Conservation (phyloP, 2,329 filamentous ascomycete species). For the Cephalotrichum gorgonifer region DNA sequence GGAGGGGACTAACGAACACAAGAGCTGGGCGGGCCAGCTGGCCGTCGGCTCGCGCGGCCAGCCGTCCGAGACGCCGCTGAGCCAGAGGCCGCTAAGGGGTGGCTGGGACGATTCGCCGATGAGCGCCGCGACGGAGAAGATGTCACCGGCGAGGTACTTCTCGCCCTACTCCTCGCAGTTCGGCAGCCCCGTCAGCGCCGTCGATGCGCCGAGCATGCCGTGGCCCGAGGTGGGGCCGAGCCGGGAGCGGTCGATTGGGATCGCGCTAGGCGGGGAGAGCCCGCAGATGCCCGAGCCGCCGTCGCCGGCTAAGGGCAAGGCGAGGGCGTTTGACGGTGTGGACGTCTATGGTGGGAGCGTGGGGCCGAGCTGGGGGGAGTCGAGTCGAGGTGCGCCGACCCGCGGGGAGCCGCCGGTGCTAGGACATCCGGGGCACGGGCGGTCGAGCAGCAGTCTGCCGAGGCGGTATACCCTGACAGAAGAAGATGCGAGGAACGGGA, state of each 20-base stretch:
- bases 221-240: constrained; percentile 22
- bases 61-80: constrained; percentile 37
- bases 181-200: constrained; percentile 43
- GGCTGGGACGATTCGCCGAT: constrained; percentile 44
- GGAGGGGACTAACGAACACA: constrained; percentile 22
- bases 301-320: constrained; percentile 31
- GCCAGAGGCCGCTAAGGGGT: constrained; percentile 38
- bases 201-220: constrained; percentile 20
- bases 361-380: constrained; percentile 15
- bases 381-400: too few species aligned
- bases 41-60: constrained; percentile 1
- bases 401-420: constrained; percentile 27
- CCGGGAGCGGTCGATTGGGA: constrained; percentile 10
- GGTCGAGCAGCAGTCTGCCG: constrained; percentile 17
- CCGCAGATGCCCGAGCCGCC: constrained; percentile 6
- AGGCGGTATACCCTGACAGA: constrained; percentile 7
- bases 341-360: constrained; percentile 39
- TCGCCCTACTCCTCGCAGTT: constrained; percentile 51
- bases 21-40: constrained; percentile 22
- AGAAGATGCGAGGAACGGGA: constrained; percentile 3
- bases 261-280: constrained; percentile 11
- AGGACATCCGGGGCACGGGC: constrained; percentile 35
- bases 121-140: constrained; percentile 30
- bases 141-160: constrained; percentile 30
- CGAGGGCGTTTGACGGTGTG: constrained; percentile 7